phyloP scores from a whole-genome alignment of 805 yeast species.

The Yarrowia bubula region DNA sequence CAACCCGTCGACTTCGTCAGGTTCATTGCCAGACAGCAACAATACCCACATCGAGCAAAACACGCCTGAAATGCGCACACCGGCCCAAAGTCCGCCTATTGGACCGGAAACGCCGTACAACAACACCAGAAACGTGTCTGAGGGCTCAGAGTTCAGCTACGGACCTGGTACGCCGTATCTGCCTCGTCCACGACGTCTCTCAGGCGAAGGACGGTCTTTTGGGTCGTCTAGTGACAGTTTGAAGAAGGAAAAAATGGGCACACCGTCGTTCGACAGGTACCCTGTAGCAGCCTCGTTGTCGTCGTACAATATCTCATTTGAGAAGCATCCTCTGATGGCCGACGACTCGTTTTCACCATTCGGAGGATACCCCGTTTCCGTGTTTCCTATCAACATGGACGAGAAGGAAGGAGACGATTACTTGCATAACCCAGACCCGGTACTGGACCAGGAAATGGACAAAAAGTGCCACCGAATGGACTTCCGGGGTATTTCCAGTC shows the following conservation, averaged over 20 bases:
- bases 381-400: constrained; percentile 85
- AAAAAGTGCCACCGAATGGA: constrained; percentile 40
- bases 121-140: background rate
- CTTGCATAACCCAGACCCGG: constrained; percentile 93
- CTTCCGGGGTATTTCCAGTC: constrained; percentile 41
- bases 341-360: constrained; percentile 55
- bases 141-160: constrained; percentile 2
- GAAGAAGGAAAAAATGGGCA: background rate
- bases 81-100: background rate
- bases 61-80: background rate
- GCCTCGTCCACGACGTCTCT: background rate
- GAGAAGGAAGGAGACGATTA: constrained; percentile 96
- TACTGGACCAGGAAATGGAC: constrained; percentile 83
- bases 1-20: background rate
- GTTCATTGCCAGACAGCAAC: background rate
- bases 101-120: constrained; percentile 1
- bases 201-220: background rate
- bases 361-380: constrained; percentile 94
- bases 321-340: constrained; percentile 36
- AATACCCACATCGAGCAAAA: background rate
- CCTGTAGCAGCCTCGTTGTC: constrained; percentile 10
- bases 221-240: constrained; percentile 1
- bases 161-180: constrained; percentile 7
- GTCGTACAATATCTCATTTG: background rate
- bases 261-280: constrained; percentile 17